Conservation (phyloP, 176 grass and related monocot genomes). For the Dactylis glomerata region DNA sequence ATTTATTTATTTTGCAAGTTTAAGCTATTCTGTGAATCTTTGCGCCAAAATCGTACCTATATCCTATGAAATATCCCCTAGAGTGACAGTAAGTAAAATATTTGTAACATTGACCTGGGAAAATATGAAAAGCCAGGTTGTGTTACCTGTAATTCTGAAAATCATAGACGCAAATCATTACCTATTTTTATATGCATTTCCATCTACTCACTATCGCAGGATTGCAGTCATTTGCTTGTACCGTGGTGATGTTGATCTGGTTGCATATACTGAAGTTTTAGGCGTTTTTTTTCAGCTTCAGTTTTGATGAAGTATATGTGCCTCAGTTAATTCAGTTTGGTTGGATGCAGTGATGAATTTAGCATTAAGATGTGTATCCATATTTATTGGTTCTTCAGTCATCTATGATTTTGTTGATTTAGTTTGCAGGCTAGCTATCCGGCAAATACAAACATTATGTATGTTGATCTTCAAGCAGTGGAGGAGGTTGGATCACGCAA, state of each 20-base stretch:
- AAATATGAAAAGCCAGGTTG: not conserved
- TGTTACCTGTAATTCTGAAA: not conserved
- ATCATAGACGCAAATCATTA: not conserved
- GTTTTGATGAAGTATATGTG: constrained; percentile 1
- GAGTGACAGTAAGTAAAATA: not conserved
- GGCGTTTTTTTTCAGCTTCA: constrained; percentile 1
- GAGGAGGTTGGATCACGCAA: constrained; percentile 78
- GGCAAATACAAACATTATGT: constrained; percentile 99
- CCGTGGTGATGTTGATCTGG: not conserved
- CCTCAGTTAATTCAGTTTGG: constrained; percentile 1
- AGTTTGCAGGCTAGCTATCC: constrained; percentile 84
- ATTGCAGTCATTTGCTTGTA: constrained; percentile 6
- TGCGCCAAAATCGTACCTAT: not conserved
- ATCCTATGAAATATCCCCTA: not conserved
- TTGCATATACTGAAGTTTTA: not conserved
- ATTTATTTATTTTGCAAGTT: not conserved
- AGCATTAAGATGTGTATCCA: not conserved
- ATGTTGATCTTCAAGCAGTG: constrained; percentile 79
- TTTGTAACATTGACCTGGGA: not conserved
- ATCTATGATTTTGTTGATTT: constrained; percentile 41
- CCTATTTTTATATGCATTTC: not conserved
- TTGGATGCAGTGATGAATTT: constrained; percentile 11
- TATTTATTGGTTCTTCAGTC: constrained; percentile 20
- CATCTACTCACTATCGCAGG: not conserved
- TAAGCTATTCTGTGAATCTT: not conserved